A percentile compares a stretch with the other conserved stretches of the same genome.
phyloP scores from a whole-genome alignment of 371 early-diverging fungal genomes.

The Mucor racemosus region DNA sequence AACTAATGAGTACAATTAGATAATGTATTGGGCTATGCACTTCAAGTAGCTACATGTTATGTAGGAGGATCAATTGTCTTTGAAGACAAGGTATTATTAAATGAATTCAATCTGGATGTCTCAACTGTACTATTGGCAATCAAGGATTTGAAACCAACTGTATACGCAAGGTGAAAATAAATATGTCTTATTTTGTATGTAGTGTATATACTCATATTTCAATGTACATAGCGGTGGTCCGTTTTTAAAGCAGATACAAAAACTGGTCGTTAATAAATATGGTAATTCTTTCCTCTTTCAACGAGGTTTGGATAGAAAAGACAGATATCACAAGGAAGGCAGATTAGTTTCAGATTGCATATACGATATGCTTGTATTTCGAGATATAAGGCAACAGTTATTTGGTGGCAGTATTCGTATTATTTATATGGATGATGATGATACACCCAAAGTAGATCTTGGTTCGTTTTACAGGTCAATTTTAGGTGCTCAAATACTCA shows the following conservation, averaged over 20 bases:
- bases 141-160: too few species aligned
- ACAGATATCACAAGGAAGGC: slow-evolving; percentile 19
- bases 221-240: too few species aligned
- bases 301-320: slow-evolving; percentile 22
- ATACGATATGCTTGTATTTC: slow-evolving; percentile 33
- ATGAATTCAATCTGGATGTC: slow-evolving; percentile 50
- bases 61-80: slow-evolving; percentile 72
- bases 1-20: too few species aligned
- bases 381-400: slow-evolving; percentile 41
- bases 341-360: slow-evolving; percentile 25
- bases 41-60: slow-evolving; percentile 27
- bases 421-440: slow-evolving; percentile 58
- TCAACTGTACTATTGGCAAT: background rate
- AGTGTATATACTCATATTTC: background rate
- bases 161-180: too few species aligned
- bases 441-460: slow-evolving; percentile 27
- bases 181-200: too few species aligned
- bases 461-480: slow-evolving; percentile 40
- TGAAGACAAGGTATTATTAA: slow-evolving; percentile 69
- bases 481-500: slow-evolving; percentile 46
- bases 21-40: slow-evolving; percentile 22
- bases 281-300: slow-evolving; percentile 32
- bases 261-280: slow-evolving; percentile 22
- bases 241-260: background rate
- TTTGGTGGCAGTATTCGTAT: slow-evolving; percentile 76